Percentiles rank a stretch among this genome's conserved stretches.
phyloP scores from a whole-genome alignment of 2,329 filamentous ascomycete genomes.

The Corynespora cassiicola region DNA sequence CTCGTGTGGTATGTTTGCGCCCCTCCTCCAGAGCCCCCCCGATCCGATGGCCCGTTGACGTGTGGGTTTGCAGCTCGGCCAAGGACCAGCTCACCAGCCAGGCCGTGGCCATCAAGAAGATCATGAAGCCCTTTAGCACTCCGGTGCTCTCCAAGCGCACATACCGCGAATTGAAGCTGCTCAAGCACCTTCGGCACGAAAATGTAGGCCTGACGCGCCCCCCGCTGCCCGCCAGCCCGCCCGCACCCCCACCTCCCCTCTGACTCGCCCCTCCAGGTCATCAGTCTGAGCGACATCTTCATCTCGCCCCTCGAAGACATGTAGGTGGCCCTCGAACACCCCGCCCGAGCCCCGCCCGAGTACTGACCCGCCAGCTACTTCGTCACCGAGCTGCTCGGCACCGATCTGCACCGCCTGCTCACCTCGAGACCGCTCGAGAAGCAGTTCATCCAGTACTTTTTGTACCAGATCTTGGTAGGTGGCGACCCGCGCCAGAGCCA shows the following conservation, averaged over 20 bases:
- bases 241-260: too few relatives aligned
- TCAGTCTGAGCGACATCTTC: conserved; percentile 98
- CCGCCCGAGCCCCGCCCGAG: neutral
- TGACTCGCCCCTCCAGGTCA: too few relatives aligned
- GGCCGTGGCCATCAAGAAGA: conserved; percentile 99
- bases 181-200: conserved; percentile 96
- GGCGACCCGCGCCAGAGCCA: conserved; percentile 5
- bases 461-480: conserved; percentile 96
- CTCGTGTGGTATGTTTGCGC: conserved; percentile 79
- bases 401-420: conserved; percentile 92
- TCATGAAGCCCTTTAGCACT: conserved; percentile 99
- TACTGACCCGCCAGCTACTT: conserved; percentile 74
- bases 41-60: conserved; percentile 11
- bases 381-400: conserved; percentile 95
- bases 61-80: conserved; percentile 72
- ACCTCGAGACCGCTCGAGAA: conserved; percentile 97
- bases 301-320: conserved; percentile 99
- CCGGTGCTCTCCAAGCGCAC: conserved; percentile 96
- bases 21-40: conserved; percentile 12
- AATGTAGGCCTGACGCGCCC: conserved; percentile 71
- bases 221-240: too few relatives aligned
- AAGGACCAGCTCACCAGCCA: conserved; percentile 97
- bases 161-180: conserved; percentile 94
- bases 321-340: conserved; percentile 59
- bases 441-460: conserved; percentile 99